Conservation (phyloP, 164 flowering plant species). For the Liquidambar formosana region DNA sequence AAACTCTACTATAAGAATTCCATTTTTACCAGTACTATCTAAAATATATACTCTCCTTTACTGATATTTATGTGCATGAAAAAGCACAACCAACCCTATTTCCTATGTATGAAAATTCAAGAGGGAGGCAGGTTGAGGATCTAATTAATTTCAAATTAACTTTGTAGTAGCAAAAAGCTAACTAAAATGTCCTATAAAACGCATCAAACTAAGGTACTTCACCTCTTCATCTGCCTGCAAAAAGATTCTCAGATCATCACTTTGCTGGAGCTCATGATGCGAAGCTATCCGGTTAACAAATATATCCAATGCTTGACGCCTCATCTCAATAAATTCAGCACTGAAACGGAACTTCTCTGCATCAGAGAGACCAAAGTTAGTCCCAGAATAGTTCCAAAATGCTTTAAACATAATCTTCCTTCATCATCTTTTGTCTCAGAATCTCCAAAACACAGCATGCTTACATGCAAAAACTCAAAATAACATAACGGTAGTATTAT, state of each 20-base stretch:
- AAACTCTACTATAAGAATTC: background rate
- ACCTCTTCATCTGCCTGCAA: slow-evolving; percentile 97
- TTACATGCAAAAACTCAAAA: background rate
- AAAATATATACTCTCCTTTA: background rate
- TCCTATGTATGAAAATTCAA: background rate
- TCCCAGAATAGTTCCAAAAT: background rate
- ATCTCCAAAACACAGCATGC: too few species aligned
- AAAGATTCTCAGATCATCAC: slow-evolving; percentile 88
- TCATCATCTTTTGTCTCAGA: background rate
- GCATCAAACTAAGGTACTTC: slow-evolving; percentile 2
- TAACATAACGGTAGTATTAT: too few species aligned
- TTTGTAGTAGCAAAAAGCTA: background rate
- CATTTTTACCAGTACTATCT: background rate
- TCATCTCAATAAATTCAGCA: slow-evolving; percentile 97
- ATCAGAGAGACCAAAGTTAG: slow-evolving; percentile 18
- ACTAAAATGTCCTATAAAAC: background rate
- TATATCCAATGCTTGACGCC: slow-evolving; percentile 83
- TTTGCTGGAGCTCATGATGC: slow-evolving; percentile 82
- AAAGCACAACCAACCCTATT: background rate
- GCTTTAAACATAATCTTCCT: background rate
- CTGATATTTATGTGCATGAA: background rate
- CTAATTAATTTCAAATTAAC: background rate
- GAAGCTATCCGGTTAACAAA: slow-evolving; percentile 89
- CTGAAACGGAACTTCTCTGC: slow-evolving; percentile 98
- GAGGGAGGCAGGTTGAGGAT: background rate